Conservation (phyloP, 2,329 filamentous ascomycete species). For the Fusarium domesticum region DNA sequence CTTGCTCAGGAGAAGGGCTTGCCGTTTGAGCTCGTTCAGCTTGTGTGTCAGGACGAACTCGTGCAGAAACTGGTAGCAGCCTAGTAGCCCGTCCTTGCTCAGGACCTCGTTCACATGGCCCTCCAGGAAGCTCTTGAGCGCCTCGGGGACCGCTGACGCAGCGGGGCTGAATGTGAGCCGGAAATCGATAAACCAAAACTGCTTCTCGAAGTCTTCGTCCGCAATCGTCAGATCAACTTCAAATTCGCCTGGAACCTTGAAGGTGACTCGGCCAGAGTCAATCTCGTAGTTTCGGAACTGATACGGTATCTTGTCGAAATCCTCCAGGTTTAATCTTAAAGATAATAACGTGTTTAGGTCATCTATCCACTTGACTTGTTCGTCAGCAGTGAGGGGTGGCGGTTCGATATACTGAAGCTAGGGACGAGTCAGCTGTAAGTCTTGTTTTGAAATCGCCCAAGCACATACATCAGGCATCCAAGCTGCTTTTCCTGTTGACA, state of each 20-base stretch:
- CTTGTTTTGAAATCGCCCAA: not conserved
- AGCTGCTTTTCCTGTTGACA: constrained; percentile 72
- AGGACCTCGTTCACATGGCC: constrained; percentile 69
- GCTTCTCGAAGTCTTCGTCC: constrained; percentile 75
- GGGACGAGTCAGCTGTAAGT: constrained; percentile 33
- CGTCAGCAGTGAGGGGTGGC: constrained; percentile 65
- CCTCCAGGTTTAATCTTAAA: constrained; percentile 79
- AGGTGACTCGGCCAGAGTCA: constrained; percentile 83
- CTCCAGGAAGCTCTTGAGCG: constrained; percentile 66
- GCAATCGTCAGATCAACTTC: constrained; percentile 91
- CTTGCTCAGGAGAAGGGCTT: constrained; percentile 67
- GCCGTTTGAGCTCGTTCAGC: constrained; percentile 74
- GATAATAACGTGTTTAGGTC: constrained; percentile 82
- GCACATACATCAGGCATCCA: constrained; percentile 73
- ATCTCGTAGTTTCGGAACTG: constrained; percentile 77
- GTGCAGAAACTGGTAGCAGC: constrained; percentile 84
- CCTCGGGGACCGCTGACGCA: constrained; percentile 57
- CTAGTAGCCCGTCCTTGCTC: constrained; percentile 65
- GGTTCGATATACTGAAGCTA: constrained; percentile 75
- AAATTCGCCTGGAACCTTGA: constrained; percentile 78
- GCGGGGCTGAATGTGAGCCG: constrained; percentile 77
- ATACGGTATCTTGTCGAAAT: constrained; percentile 71
- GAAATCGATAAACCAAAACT: constrained; percentile 94
- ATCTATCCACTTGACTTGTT: constrained; percentile 71
- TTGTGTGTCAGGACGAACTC: constrained; percentile 88